phyloP scores from a whole-genome alignment of 2,329 filamentous ascomycete species.

The Exophiala xenobiotica region DNA sequence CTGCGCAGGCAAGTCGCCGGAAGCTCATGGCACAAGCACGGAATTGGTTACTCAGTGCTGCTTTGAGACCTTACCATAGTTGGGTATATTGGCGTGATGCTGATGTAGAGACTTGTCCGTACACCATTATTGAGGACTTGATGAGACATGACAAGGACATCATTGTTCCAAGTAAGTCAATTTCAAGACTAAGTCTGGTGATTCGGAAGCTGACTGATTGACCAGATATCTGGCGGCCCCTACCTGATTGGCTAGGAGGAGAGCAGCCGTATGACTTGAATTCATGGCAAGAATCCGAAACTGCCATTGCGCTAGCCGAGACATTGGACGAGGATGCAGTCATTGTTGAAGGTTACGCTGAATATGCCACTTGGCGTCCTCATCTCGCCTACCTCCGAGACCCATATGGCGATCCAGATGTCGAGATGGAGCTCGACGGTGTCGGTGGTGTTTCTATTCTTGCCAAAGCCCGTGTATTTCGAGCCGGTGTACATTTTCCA shows the following conservation, averaged over 20 bases:
- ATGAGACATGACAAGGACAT: constrained; percentile 99
- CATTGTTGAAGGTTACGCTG: constrained; percentile 97
- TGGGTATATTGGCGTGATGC: constrained; percentile 99
- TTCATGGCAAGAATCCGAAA: constrained; percentile 99
- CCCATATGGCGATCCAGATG: constrained; percentile 95
- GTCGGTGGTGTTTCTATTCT: constrained; percentile 90
- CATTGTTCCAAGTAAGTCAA: constrained; percentile 89
- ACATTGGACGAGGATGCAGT: constrained; percentile 96
- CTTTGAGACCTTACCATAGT: constrained; percentile 88
- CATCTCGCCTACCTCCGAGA: constrained; percentile 96
- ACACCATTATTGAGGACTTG: constrained; percentile 93
- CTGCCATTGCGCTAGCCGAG: constrained; percentile 86
- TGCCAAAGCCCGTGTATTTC: constrained; percentile 93
- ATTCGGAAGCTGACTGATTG: neutral
- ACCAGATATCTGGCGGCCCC: constrained; percentile 92
- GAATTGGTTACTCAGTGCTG: constrained; percentile 94
- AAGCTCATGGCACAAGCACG: constrained; percentile 98
- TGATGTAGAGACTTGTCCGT: constrained; percentile 94
- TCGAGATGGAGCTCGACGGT: constrained; percentile 99
- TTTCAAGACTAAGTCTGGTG: neutral
- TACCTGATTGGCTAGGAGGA: constrained; percentile 97
- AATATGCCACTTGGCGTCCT: constrained; percentile 97
- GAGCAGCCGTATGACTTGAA: constrained; percentile 98
- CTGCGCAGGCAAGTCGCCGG: constrained; percentile 85
- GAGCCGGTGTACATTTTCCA: constrained; percentile 92